Conservation (phyloP, 106 monocot species). For the Narthecium ossifragum region DNA sequence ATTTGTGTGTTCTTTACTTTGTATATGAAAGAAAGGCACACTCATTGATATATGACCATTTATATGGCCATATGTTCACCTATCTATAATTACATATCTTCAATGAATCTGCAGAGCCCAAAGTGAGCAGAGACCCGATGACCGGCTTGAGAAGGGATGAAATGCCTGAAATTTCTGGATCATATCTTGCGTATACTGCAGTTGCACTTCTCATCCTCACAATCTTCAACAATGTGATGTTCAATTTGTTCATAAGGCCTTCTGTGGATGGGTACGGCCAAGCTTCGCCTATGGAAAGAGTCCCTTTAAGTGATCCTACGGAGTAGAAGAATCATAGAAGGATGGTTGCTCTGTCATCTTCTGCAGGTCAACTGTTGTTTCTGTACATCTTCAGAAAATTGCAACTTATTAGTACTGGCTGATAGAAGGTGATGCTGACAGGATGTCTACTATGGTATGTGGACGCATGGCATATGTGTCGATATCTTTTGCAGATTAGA, state of each 20-base stretch:
- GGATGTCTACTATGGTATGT: too few relatives aligned
- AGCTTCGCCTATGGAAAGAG: constrained; percentile 18
- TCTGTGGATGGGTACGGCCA: constrained; percentile 44
- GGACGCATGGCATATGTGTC: too few relatives aligned
- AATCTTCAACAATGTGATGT: constrained; percentile 59
- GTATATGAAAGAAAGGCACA: too few relatives aligned
- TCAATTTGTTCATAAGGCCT: constrained; percentile 55
- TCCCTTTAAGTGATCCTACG: constrained; percentile 23
- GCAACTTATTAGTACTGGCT: too few relatives aligned
- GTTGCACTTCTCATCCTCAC: constrained; percentile 52
- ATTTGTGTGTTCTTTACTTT: too few relatives aligned
- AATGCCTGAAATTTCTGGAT: constrained; percentile 47
- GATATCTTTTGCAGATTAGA: too few relatives aligned
- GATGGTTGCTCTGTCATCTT: too few relatives aligned
- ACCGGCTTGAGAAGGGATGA: constrained; percentile 30
- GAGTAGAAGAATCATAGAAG: too few relatives aligned
- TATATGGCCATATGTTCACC: not conserved
- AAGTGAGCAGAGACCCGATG: constrained; percentile 23
- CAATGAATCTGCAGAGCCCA: constrained; percentile 17
- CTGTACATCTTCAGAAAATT: too few relatives aligned
- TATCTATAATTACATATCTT: not conserved
- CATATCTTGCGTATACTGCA: constrained; percentile 41
- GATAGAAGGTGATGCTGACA: too few relatives aligned
- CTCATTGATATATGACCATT: too few relatives aligned
- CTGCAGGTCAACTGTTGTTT: too few relatives aligned